Percentiles rank a stretch among this genome's conserved stretches.
Conservation (phyloP, 371 early-diverging fungal genomes). For the Syncephalastrum contaminatum region DNA sequence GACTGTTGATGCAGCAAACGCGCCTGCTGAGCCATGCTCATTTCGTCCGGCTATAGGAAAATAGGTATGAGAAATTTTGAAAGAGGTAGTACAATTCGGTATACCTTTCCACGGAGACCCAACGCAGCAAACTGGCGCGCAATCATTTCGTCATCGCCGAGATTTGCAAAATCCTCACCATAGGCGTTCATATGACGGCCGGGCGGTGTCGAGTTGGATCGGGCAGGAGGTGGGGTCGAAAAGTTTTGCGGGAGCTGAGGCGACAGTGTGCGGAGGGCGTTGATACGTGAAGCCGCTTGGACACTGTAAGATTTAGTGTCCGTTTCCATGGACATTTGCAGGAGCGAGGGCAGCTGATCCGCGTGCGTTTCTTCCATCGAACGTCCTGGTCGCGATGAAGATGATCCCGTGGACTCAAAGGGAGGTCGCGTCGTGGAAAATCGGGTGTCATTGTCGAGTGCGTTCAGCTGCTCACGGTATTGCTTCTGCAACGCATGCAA, state of each 20-base stretch:
- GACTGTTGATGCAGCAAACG: conserved; percentile 11
- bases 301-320: background rate
- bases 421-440: no score
- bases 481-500: conserved; percentile 32
- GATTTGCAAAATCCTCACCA: background rate
- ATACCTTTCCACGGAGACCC: no score
- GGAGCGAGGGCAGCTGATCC: conserved; percentile 12
- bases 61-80: conserved; percentile 2
- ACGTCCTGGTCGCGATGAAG: background rate
- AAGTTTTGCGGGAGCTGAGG: conserved; percentile 30
- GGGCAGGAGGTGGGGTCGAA: conserved; percentile 31
- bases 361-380: background rate
- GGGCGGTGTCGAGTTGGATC: conserved; percentile 52
- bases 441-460: conserved; percentile 21
- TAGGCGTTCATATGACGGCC: conserved; percentile 12
- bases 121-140: no score
- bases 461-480: conserved; percentile 18
- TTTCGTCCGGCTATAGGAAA: conserved; percentile 3
- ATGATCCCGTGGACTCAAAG: background rate
- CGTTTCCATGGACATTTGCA: conserved; percentile 7
- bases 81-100: no score
- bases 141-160: background rate
- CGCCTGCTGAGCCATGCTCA: conserved; percentile 14
- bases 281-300: conserved; percentile 1
- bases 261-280: conserved; percentile 21